Base-by-base conservation (phyloP, 768 basidiomycete genomes). In the Trametes cingulata region DNA sequence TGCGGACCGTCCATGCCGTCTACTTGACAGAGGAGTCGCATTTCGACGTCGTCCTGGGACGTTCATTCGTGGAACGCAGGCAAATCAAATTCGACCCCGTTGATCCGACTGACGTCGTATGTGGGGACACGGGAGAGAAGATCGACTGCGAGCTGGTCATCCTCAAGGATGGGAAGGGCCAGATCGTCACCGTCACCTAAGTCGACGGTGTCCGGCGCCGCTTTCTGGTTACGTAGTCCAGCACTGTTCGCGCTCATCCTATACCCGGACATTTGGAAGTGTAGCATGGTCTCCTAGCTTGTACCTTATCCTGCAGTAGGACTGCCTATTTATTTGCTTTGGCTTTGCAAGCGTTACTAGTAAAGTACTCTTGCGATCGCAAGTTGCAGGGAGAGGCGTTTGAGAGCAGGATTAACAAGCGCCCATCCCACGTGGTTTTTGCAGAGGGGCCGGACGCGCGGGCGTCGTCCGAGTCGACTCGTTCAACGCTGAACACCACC, bases 11-110 rank as follows among this genome's bases (percentile, higher is more conserved):
- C 25, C 77, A 77, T 52, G 69, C 83, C 0, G 95, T 98, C 9
- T 95, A 91, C 73, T 82, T 98, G 29, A 90, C 91, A 3, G 97
- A 99, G 70, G 95, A 97, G 71, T 87, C 89, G 0, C 94, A 98
- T 69, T 98, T 98, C 73, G 95, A 97, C 67, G 91, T 98, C 47
- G 90, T 98, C 5, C 82, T 98, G 6, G 95, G 95, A 1, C 80
- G 95, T 24, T 86, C 86, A 22, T 95, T 97, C 68, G 85, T 88
- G 62, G 90, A 90, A 80, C 86, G 81, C 68, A 77, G 61, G 71
- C 88, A 89, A 69, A 86, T 98, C 64, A 88, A 88, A 72, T 86
- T 85, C 29, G 92, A 90, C 69, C 77, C 88, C 0, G 77, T 88
- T 40, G 96, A 99, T 71, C 87, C 87, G 39, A 98, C 97, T 10